Percentiles rank a stretch among this genome's conserved stretches.
Evolutionary conservation across 2,329 filamentous ascomycete genomes (phyloP).

Genomic region (Dothiorella sarmentorum): DNA sequence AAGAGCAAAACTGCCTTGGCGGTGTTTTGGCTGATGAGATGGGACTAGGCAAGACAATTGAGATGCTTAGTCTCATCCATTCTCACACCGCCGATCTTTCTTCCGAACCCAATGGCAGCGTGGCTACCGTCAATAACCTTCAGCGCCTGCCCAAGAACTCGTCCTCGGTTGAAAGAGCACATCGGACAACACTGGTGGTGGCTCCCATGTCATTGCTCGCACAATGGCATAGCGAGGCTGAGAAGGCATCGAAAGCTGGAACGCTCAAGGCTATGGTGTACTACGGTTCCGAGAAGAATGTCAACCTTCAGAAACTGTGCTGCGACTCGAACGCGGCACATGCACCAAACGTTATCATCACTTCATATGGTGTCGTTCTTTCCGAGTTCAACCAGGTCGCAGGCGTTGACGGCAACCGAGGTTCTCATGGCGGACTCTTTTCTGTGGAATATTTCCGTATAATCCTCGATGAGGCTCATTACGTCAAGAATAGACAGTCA

Average conservation of each 20-base stretch:
- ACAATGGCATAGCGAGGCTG: slow-evolving; percentile 94
- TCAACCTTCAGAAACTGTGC: slow-evolving; percentile 76
- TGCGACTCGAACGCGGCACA: slow-evolving; percentile 67
- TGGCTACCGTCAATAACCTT: slow-evolving; percentile 56
- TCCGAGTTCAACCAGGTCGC: slow-evolving; percentile 81
- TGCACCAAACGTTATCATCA: slow-evolving; percentile 88
- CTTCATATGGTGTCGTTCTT: slow-evolving; percentile 86
- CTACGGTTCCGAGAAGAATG: slow-evolving; percentile 81
- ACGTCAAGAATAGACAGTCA: slow-evolving; percentile 80
- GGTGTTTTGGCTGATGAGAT: slow-evolving; percentile 95
- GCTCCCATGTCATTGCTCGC: slow-evolving; percentile 95
- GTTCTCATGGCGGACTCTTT: slow-evolving; percentile 68
- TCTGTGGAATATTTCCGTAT: slow-evolving; percentile 92
- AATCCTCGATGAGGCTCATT: slow-evolving; percentile 92
- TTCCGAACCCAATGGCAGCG: slow-evolving; percentile 25
- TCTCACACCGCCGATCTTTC: slow-evolving; percentile 64
- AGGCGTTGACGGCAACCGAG: slow-evolving; percentile 62
- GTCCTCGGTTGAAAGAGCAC: slow-evolving; percentile 62
- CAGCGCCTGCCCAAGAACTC: slow-evolving; percentile 59
- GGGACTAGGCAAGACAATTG: slow-evolving; percentile 96
- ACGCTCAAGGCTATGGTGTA: slow-evolving; percentile 84
- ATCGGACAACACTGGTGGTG: slow-evolving; percentile 89
- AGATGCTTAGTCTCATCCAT: slow-evolving; percentile 94
- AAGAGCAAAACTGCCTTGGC: slow-evolving; percentile 91
- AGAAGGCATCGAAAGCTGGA: slow-evolving; percentile 81